Base-by-base conservation (phyloP, 495 filamentous ascomycete species). In the Xylaria intraflava region DNA sequence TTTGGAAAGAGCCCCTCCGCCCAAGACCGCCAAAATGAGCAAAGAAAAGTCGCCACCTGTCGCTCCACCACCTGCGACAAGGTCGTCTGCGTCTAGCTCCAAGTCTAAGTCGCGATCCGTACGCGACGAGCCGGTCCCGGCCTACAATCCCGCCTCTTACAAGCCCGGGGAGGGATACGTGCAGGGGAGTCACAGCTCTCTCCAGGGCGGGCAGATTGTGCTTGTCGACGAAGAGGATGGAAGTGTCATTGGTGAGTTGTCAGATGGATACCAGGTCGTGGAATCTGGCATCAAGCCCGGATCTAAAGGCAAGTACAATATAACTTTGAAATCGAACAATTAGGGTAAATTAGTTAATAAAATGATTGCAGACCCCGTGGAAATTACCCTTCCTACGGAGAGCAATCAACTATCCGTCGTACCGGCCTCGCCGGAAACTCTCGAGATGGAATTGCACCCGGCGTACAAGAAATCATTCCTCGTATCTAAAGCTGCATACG, bases 161-260 rank as follows among this genome's bases (percentile, higher is more conserved):
- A 79, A 78, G 26, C 87, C 87, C 3, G 89, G 90, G 3, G 85
- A 93, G 67, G 89, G 75, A 2, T 92, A 94, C 65, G 78, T 80
- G 16, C 62, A 66, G 27, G 77, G 77, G 9, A 77, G 79, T 51
- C 65, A 73, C 41, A 78, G 74, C 58, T 69, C 68, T 11, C 70
- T 74, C 35, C 65, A 59, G 26, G 71, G 70, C 6, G 88, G 89
- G 6, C 84, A 89, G 62, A 92, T 98, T 53, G 93, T 97, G n/a
- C 76, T 98, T 2, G 74, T 97, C 24, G 89, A 98, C 53, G 93
- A 98, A 62, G 92, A 97, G 57, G 84, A 98, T 75, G 93, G 89
- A 44, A 92, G 86, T 66, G 86, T 97, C 5, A 89, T 98, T 16
- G 94, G 93, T 26, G 93, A 96, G 64, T 76, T 98, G 53, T 77